Percentiles rank a stretch among this genome's conserved stretches.
phyloP scores from a whole-genome alignment of 2,329 filamentous ascomycete species.

The Xylariaceae sp. region DNA sequence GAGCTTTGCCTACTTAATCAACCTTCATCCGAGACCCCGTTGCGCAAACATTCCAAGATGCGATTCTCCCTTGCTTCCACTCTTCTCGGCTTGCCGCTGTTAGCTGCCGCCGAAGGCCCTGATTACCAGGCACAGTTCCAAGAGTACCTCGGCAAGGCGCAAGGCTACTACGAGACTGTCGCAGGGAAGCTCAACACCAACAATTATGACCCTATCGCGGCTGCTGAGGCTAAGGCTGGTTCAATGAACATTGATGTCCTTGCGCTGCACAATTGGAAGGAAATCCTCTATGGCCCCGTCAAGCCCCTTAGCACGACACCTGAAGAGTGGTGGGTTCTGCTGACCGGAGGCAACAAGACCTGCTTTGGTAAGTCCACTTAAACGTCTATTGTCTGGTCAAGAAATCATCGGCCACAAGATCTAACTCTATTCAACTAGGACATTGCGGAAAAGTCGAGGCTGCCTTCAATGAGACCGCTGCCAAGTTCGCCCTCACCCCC shows the following conservation, averaged over 20 bases:
- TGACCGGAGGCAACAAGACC: constrained; percentile 74
- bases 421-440: constrained; percentile 37
- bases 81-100: constrained; percentile 51
- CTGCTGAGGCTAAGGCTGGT: constrained; percentile 47
- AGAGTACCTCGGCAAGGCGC: constrained; percentile 58
- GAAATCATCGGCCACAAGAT: too few relatives aligned
- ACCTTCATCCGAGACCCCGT: not conserved
- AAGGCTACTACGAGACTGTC: constrained; percentile 49
- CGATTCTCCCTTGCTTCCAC: constrained; percentile 50
- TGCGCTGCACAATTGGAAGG: constrained; percentile 67
- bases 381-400: too few relatives aligned
- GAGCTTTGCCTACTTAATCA: not conserved
- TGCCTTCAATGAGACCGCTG: constrained; percentile 63
- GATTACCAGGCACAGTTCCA: constrained; percentile 62
- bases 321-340: constrained; percentile 72
- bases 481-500: constrained; percentile 56
- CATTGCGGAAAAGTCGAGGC: constrained; percentile 60
- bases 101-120: constrained; percentile 44
- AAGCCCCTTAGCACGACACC: constrained; percentile 55
- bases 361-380: constrained; percentile 56
- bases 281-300: constrained; percentile 60
- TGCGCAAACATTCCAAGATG: constrained; percentile 38
- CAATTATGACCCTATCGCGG: constrained; percentile 35
- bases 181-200: constrained; percentile 46
- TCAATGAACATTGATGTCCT: constrained; percentile 51